Evolutionary conservation across 305 asterid species (phyloP), one percentile per base, ranked within the genome.

Genomic region (Ilex paraguariensis): DNA sequence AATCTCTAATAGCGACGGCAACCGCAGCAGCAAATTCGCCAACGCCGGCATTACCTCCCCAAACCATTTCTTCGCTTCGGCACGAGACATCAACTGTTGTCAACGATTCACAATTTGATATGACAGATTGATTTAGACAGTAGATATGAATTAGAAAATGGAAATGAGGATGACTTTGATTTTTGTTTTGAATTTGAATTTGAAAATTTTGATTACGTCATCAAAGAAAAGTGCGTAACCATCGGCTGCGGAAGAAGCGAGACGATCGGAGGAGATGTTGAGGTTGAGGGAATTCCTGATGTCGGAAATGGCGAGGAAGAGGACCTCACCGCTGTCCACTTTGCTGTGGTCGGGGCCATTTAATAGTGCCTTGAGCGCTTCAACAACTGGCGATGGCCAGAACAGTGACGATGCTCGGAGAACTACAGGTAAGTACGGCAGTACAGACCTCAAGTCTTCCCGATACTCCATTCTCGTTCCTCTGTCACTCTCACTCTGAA

Each of bases 191-290:
- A 21, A 21, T 21, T 21, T 21, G 28, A 21, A 21, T 21, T 21
- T 21, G 28, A 21, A 21, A 21, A 1, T 21, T 44, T 15, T 13
- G 55, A 82, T 68, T 68, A 90, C 97, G 56, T 82, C 85, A 65
- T 90, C 94, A 57, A 90, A 85, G 82, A 78, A 87, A 64, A 82
- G 76, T 16, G 88, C 64, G 67, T 81, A 66, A 33, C 97, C 95
- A 40, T 70, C 75, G 30, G 82, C 69, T 46, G 82, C 78, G 46
- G 86, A 80, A 39, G 77, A 21, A 15, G 80, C 75, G 60, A 83
- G 80, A 21, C 28, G 31, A 13, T 52, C 56, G 56, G 56, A 6
- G 54, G 79, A 56, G 52, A 56, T n/a, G 58, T 73, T 54, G 33
- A 77, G 54, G 10, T 67, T 71, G 39, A 86, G 76, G 57, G 86